These are phyloP conservation scores for Backusella australiensis DNA, from an alignment of 192 early-diverging fungal species.

Conservation along the genomic window DNA sequence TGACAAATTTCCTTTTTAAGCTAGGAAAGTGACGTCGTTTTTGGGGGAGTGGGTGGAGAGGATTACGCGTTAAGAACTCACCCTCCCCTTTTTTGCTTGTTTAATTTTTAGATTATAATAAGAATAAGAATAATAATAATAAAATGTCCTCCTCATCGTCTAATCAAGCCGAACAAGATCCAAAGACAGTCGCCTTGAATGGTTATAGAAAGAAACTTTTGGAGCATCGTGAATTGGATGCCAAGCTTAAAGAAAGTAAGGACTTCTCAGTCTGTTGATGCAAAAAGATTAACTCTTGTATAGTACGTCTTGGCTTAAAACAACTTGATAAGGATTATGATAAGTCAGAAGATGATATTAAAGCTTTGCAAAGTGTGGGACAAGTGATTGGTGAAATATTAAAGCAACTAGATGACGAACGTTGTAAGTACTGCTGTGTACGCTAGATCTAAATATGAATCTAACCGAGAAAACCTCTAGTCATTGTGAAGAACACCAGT, in stretches of 20 bases:
- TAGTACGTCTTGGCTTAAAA: slow-evolving; percentile 80
- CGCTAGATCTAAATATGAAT: neutral
- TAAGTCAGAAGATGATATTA: slow-evolving; percentile 98
- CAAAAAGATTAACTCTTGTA: neutral
- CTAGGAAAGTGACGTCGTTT: neutral
- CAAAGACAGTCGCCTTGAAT: slow-evolving; percentile 74
- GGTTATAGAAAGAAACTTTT: slow-evolving; percentile 87
- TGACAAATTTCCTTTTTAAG: slow-evolving; percentile 4
- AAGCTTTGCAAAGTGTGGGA: slow-evolving; percentile 96
- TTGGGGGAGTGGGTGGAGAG: neutral
- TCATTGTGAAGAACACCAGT: slow-evolving; percentile 95
- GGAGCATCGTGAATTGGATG: slow-evolving; percentile 94
- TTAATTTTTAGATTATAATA: neutral
- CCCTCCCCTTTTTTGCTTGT: neutral
- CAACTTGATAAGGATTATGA: slow-evolving; percentile 88
- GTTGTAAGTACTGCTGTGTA: slow-evolving; percentile 63
- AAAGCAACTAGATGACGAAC: slow-evolving; percentile 95
- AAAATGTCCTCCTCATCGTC: slow-evolving; percentile 35
- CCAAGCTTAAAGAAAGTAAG: slow-evolving; percentile 91
- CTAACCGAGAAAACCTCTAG: slow-evolving; percentile 37
- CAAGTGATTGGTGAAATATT: slow-evolving; percentile 98
- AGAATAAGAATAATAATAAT: neutral
- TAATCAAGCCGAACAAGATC: slow-evolving; percentile 45
- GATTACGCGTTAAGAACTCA: neutral
- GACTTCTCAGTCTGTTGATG: neutral